phyloP scores from a whole-genome alignment of 768 basidiomycete genomes.

The Baorangia bicolor region DNA sequence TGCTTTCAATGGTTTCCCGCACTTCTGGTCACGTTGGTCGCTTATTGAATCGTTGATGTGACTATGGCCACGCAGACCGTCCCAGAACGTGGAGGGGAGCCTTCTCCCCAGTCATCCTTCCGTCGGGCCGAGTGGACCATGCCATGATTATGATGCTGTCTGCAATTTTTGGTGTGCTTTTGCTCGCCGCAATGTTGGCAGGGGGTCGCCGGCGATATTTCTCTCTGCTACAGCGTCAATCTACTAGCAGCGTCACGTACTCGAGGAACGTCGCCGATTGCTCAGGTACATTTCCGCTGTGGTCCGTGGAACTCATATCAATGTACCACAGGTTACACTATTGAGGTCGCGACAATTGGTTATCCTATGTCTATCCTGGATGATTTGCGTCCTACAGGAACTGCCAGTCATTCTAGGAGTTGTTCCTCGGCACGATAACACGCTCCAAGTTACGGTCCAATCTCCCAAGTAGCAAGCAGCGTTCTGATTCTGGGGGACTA shows the following conservation, averaged over 20 bases:
- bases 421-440: no score
- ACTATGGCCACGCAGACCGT: not conserved
- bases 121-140: not conserved
- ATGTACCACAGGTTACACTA: no score
- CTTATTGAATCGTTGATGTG: not conserved
- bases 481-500: no score
- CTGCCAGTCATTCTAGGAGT: no score
- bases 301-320: no score
- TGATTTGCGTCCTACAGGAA: no score
- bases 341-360: no score
- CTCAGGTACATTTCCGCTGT: constrained; percentile 24
- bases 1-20: not conserved
- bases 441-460: no score
- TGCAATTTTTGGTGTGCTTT: constrained; percentile 8
- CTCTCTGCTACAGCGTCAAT: constrained; percentile 6
- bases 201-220: constrained; percentile 8
- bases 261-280: constrained; percentile 33
- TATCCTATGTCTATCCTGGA: no score
- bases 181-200: not conserved
- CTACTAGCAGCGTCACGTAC: constrained; percentile 1
- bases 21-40: not conserved
- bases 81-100: not conserved
- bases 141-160: not conserved
- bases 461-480: no score
- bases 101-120: not conserved